Evolutionary conservation across 1,139 yeast species (phyloP).

Genomic region (Spencermartinsiella ligniputridi): DNA sequence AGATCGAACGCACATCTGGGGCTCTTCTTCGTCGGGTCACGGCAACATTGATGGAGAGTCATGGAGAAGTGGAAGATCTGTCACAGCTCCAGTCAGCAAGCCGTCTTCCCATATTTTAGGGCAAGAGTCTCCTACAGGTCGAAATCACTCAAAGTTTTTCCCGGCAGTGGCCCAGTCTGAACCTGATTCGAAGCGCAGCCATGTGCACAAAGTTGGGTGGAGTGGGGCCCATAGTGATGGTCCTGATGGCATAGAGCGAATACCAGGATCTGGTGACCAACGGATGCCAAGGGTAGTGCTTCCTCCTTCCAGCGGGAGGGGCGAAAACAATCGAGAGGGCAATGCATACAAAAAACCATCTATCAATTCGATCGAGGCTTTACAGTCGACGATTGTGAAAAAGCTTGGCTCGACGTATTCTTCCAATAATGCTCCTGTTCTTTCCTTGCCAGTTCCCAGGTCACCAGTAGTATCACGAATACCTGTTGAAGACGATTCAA

Average conservation of each 20-base stretch:
- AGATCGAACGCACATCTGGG: neutral
- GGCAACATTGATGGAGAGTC: neutral
- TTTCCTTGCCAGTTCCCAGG: constrained; percentile 13
- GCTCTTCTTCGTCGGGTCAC: neutral
- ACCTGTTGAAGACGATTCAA: constrained; percentile 10
- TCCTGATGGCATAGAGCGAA: neutral
- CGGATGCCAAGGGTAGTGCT: constrained; percentile 4
- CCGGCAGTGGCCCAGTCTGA: constrained; percentile 12
- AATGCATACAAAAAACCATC: constrained; percentile 8
- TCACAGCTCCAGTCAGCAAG: neutral
- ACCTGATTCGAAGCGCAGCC: neutral
- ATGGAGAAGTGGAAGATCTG: neutral
- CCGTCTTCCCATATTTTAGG: neutral
- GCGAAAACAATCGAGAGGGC: neutral
- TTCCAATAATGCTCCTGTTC: neutral
- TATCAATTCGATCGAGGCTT: constrained; percentile 12
- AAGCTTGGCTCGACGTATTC: constrained; percentile 10
- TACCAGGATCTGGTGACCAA: neutral
- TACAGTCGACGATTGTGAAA: constrained; percentile 12
- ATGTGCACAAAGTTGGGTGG: neutral
- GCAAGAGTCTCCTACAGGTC: constrained; percentile 2
- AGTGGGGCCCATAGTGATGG: constrained; percentile 2
- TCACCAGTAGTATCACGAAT: constrained; percentile 13
- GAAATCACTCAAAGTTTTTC: constrained; percentile 19
- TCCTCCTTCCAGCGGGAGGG: neutral